Evolutionary conservation across 2,329 filamentous ascomycete genomes (phyloP), one percentile per base, ranked within the genome.

Genomic region (Ramularia collo-cygni): DNA sequence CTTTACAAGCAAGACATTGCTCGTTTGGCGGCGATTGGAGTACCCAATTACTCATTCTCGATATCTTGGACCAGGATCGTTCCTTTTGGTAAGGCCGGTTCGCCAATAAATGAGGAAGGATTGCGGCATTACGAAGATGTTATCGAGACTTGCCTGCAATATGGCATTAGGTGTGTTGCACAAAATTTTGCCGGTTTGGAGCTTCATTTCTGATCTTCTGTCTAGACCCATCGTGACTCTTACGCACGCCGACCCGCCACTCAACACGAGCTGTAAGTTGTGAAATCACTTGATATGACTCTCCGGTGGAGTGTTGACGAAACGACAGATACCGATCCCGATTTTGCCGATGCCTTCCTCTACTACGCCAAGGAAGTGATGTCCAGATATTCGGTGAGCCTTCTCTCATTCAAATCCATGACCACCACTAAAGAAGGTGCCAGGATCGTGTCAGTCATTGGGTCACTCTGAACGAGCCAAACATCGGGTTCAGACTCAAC

Each of bases 281-380:
- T 2, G 64, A n/a, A 72, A 75, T 48, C 72, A n/a, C n/a, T n/a
- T 74, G 0, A 66, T 76, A 15, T 74, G 69, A 49, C 63, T 76
- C 0, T 7, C 15, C 4, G 12, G 15, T 6, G 10, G 6, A 13
- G 15, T 17, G 31, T 15, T 34, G 31, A 34, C 31, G 21, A 6
- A 24, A 24, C 6, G 21, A 10, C 10, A 24, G 21, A 24, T 10
- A 24, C 21, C 6, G 21, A 24, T 24, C 21, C 21, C 21, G 21
- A 10, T 6, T 42, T 42, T 15, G 34, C 10, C 19, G 39, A 56
- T 8, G 63, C 68, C 44, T 69, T 66, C 46, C 55, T 64, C 14
- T 51, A 62, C n/a, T 69, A 66, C 43, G 65, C 66, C 4, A 50
- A 53, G 8, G 50, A 69, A 15, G 61, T 60, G 35, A 65, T 65